A percentile compares a stretch with the other conserved stretches of the same genome.
Conservation (phyloP, 2,329 filamentous ascomycete species). For the Graphiopsis chlorocephala region DNA sequence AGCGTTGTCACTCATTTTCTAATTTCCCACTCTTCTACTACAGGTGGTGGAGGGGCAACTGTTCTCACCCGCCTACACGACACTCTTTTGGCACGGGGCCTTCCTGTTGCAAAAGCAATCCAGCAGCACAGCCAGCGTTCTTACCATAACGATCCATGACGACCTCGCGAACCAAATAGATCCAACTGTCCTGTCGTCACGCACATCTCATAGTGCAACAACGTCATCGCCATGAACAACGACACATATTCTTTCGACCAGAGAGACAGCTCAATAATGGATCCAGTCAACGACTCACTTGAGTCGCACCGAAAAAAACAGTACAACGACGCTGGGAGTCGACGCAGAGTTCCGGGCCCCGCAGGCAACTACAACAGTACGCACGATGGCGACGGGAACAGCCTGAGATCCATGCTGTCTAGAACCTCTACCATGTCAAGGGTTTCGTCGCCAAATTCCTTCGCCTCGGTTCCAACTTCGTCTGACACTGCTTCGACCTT, state of each 20-base stretch:
- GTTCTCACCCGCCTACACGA: background rate
- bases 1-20: background rate
- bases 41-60: background rate
- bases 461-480: background rate
- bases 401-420: background rate
- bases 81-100: background rate
- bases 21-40: background rate
- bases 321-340: background rate
- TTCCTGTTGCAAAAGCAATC: background rate
- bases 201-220: background rate
- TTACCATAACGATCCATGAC: too few species aligned
- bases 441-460: background rate
- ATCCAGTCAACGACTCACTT: background rate
- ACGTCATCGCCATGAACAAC: background rate
- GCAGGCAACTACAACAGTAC: background rate
- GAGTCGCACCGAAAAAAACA: background rate
- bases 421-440: background rate
- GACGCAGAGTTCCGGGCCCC: background rate
- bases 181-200: background rate
- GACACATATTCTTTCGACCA: background rate
- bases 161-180: too few species aligned
- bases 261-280: background rate
- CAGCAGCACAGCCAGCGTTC: background rate
- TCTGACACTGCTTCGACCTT: background rate
- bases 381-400: background rate